A percentile compares a stretch with the other conserved stretches of the same genome.
Conservation (phyloP, 805 yeast species). For the Metschnikowia anglica region DNA sequence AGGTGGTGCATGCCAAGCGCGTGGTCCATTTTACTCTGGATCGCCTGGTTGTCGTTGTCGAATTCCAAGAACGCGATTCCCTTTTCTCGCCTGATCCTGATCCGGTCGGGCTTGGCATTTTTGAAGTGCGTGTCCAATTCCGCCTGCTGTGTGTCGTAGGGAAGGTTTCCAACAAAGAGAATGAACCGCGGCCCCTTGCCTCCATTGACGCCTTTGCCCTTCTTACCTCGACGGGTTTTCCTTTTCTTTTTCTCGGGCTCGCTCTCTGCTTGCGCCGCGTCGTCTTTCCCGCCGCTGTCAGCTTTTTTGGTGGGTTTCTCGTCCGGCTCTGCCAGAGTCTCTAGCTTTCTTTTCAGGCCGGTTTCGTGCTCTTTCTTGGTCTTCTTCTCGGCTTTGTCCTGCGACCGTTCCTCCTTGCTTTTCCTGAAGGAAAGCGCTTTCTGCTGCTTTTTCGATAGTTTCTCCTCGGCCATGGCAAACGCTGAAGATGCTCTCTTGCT, state of each 20-base stretch:
- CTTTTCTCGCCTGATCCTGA: constrained; percentile 78
- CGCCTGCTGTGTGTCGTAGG: constrained; percentile 63
- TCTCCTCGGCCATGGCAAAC: constrained; percentile 27
- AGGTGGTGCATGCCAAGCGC: constrained; percentile 87
- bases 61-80: constrained; percentile 94
- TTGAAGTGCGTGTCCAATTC: constrained; percentile 73
- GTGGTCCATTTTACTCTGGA: constrained; percentile 75
- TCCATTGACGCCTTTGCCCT: constrained; percentile 55
- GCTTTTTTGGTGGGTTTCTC: constrained; percentile 1
- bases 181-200: constrained; percentile 66
- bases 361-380: constrained; percentile 13
- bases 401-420: constrained; percentile 41
- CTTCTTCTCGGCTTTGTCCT: constrained; percentile 30
- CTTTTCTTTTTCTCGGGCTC: constrained; percentile 58
- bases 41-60: constrained; percentile 54
- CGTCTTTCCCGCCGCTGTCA: background rate
- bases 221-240: constrained; percentile 76
- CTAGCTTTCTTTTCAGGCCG: constrained; percentile 25
- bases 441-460: constrained; percentile 63
- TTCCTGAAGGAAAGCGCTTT: constrained; percentile 60
- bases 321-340: constrained; percentile 32
- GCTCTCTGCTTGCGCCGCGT: constrained; percentile 13
- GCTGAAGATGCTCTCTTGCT: background rate
- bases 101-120: constrained; percentile 65
- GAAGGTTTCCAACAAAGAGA: constrained; percentile 87